Percentiles rank a stretch among this genome's conserved stretches.
phyloP scores from a whole-genome alignment of 1,284 basidiomycete species.

The Amylostereum areolatum region DNA sequence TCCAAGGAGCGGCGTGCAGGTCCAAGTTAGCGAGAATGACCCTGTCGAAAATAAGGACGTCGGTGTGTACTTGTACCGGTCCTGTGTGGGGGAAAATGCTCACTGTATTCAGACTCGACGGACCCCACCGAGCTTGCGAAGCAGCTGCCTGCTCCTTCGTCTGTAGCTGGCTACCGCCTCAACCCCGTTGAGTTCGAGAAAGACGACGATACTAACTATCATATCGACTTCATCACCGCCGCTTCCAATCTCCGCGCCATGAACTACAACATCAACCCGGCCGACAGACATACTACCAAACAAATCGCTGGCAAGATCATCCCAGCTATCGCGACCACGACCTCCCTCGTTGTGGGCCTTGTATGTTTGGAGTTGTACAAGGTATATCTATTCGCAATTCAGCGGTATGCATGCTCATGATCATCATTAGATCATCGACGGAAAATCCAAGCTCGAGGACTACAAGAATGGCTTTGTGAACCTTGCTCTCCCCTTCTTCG shows the following conservation, averaged over 20 bases:
- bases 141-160: constrained; percentile 81
- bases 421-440: constrained; percentile 77
- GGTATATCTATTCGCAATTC: constrained; percentile 33
- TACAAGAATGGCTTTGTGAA: constrained; percentile 99
- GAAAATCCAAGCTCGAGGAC: constrained; percentile 87
- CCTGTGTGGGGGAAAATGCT: constrained; percentile 5
- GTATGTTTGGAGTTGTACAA: constrained; percentile 98
- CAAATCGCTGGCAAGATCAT: constrained; percentile 99
- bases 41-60: constrained; percentile 55
- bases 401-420: neutral
- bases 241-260: constrained; percentile 95
- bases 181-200: constrained; percentile 98
- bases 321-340: constrained; percentile 98
- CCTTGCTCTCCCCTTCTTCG: constrained; percentile 97
- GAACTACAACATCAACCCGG: constrained; percentile 90
- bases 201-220: constrained; percentile 97
- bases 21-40: constrained; percentile 95
- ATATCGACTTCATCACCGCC: constrained; percentile 99
- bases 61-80: constrained; percentile 24
- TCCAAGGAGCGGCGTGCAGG: constrained; percentile 88
- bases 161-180: constrained; percentile 91
- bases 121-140: constrained; percentile 55
- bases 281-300: constrained; percentile 94
- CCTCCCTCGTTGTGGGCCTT: constrained; percentile 90
- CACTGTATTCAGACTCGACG: constrained; percentile 33